Conservation (phyloP, 371 early-diverging fungal species). For the Syncephalastrum contaminatum region DNA sequence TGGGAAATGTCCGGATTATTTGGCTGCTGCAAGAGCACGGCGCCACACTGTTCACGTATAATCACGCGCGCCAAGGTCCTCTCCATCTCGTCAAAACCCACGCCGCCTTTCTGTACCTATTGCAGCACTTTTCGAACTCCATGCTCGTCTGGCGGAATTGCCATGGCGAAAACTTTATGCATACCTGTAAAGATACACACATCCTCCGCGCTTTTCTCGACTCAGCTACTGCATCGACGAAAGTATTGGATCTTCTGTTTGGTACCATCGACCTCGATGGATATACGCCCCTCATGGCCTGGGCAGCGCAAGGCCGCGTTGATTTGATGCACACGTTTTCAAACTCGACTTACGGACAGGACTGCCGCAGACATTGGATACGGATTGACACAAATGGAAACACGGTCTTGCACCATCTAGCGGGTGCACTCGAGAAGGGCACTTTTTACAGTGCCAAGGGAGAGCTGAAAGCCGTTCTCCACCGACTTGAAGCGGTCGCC, state of each 20-base stretch:
- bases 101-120: conserved; percentile 7
- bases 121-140: conserved; percentile 8
- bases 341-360: neutral
- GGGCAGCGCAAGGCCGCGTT: conserved; percentile 41
- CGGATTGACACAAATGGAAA: conserved; percentile 5
- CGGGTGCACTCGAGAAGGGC: neutral
- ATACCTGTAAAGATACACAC: conserved; percentile 26
- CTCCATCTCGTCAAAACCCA: conserved; percentile 25
- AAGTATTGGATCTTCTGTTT: neutral
- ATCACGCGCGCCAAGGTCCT: conserved; percentile 11
- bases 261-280: conserved; percentile 13
- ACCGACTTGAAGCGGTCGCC: conserved; percentile 5
- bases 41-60: neutral
- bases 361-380: no score
- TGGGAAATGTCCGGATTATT: neutral
- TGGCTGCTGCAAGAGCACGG: conserved; percentile 1
- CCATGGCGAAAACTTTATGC: conserved; percentile 42
- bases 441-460: conserved; percentile 11
- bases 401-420: neutral
- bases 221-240: conserved; percentile 18
- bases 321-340: conserved; percentile 34
- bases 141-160: conserved; percentile 20
- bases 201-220: conserved; percentile 17
- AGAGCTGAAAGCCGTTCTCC: conserved; percentile 10
- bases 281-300: conserved; percentile 41